phyloP scores from a whole-genome alignment of 805 yeast genomes.

The Yamadazyma takamatsuzukensis region DNA sequence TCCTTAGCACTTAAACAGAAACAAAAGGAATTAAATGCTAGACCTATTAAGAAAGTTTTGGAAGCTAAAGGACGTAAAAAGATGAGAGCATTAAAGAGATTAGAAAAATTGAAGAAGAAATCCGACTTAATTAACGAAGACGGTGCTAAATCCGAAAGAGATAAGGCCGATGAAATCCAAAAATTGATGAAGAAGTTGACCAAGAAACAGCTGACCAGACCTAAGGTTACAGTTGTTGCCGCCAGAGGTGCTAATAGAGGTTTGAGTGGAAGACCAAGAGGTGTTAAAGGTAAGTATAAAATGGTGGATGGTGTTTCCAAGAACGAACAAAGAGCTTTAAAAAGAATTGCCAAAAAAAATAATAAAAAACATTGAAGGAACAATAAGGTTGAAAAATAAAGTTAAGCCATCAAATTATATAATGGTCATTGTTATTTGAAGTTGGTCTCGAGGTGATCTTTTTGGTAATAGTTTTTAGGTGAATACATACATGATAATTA shows the following conservation, averaged over 20 bases:
- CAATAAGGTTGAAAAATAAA: conserved; percentile 3
- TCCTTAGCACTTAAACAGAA: conserved; percentile 42
- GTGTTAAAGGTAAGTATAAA: conserved; percentile 95
- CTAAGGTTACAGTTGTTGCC: conserved; percentile 82
- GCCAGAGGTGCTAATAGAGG: conserved; percentile 86
- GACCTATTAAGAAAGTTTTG: conserved; percentile 97
- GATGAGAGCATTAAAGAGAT: conserved; percentile 81
- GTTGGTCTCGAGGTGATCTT: too few relatives aligned
- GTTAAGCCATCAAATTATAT: too few relatives aligned
- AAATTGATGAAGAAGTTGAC: conserved; percentile 78
- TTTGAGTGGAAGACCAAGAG: conserved; percentile 91
- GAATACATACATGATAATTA: too few relatives aligned
- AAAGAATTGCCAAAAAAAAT: conserved; percentile 83
- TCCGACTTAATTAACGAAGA: conserved; percentile 89
- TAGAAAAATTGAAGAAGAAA: conserved; percentile 89
- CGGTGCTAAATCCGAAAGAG: conserved; percentile 80
- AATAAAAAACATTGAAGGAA: too few relatives aligned
- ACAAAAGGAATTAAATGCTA: conserved; percentile 71
- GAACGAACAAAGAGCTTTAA: conserved; percentile 93
- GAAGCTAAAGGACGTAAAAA: conserved; percentile 97
- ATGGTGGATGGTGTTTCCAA: conserved; percentile 99
- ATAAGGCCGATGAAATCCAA: conserved; percentile 90
- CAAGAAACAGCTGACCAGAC: conserved; percentile 67
- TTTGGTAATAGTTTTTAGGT: too few relatives aligned
- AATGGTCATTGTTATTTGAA: too few relatives aligned